Base-by-base conservation (phyloP, 805 yeast genomes). In the Saccharomyces eubayanus region DNA sequence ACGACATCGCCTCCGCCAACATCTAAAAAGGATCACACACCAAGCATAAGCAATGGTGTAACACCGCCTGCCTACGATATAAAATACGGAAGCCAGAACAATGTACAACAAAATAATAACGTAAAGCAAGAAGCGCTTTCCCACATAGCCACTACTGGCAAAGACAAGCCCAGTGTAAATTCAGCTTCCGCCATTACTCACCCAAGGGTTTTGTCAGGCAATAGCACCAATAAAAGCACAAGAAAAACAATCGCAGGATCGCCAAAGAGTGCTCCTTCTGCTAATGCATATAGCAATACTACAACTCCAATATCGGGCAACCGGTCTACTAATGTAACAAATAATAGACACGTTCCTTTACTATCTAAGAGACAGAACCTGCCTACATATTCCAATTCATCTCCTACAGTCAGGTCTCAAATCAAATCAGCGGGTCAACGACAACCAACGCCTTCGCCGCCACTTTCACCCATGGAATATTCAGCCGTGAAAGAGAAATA, bases 401-500 rank as follows among this genome's bases (percentile, higher is more conserved):
- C 43, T 36, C 9, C 43, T 36, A 16, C 43, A 8, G 20, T 21
- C 43, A 36, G 20, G 24, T 16, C 43, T 11, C 46, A 10, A 48
- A 36, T n/a, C 41, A 51, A 31, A 27, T 8, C 50, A 28, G 27
- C 40, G 46, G 45, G 31, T 16, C 28, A 45, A 28, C 48, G 29
- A 16, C 52, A 45, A 41, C 45, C 49, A 46, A 28, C 53, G 31
- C 53, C 50, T 11, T 41, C 60, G n/a, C 31, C 53, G 4, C 28
- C 52, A 28, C 46, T 54, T 41, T 45, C 49, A 5, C n/a, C 47
- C 3, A 41, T 31, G 21, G 31, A 49, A 28, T 51, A 45, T 20
- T 45, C 54, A 6, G 31, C 55, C 6, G 28, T 55, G 8, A 52
- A 48, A 48, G 62, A 60, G 49, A 63, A 57, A 49, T 61, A 60